Evolutionary conservation across 305 asterid species (phyloP).

Genomic region (Fraxinus nigra): DNA sequence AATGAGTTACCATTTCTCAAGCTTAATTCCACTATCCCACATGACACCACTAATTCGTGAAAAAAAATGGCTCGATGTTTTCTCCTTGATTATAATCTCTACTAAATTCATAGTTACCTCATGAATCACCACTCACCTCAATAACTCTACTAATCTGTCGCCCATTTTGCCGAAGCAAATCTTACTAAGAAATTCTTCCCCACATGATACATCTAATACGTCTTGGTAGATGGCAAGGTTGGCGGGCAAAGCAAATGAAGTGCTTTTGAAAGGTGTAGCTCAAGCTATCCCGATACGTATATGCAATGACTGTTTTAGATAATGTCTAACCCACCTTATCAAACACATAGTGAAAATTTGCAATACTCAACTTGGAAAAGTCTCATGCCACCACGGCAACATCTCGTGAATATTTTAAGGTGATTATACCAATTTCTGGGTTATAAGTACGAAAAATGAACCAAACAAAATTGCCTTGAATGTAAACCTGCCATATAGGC

Average conservation of each 20-base stretch:
- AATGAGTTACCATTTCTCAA: neutral
- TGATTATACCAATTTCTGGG: neutral
- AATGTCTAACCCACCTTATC: neutral
- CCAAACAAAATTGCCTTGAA: neutral
- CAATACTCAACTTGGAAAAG: neutral
- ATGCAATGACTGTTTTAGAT: neutral
- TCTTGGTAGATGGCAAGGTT: neutral
- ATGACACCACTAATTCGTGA: neutral
- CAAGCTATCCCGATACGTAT: neutral
- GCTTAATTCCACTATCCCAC: neutral
- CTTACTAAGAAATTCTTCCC: neutral
- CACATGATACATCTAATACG: neutral
- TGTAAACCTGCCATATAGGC: neutral
- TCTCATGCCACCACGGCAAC: neutral
- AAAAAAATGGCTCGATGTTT: neutral
- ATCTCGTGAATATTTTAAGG: neutral
- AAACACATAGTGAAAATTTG: neutral
- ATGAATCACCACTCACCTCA: neutral
- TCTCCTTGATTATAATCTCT: neutral
- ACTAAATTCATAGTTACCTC: neutral
- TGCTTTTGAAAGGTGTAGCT: neutral
- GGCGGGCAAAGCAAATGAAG: neutral
- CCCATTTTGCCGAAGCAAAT: neutral
- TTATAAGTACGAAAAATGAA: neutral
- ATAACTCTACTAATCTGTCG: neutral